phyloP scores from a whole-genome alignment of 2,329 filamentous ascomycete species.

The Pseudodiploospora longispora region DNA sequence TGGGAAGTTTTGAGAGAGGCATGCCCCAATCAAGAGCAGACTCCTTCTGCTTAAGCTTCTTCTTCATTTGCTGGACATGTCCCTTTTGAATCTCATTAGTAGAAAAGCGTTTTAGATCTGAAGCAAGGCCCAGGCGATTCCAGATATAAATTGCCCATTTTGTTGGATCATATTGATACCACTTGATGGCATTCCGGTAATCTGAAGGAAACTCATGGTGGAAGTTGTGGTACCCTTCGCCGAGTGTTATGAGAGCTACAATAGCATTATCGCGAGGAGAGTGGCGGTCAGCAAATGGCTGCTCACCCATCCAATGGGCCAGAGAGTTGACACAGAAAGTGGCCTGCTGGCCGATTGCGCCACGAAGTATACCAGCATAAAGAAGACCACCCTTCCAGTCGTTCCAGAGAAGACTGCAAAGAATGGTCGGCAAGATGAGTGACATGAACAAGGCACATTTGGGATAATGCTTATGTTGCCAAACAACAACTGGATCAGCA shows the following conservation, averaged over 20 bases:
- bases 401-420: constrained; percentile 64
- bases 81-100: constrained; percentile 80
- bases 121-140: constrained; percentile 70
- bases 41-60: constrained; percentile 76
- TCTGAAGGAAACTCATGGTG: constrained; percentile 82
- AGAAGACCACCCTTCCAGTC: constrained; percentile 69
- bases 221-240: constrained; percentile 82
- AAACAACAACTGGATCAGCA: constrained; percentile 68
- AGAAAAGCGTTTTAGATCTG: constrained; percentile 75
- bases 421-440: constrained; percentile 58
- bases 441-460: constrained; percentile 63
- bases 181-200: constrained; percentile 76
- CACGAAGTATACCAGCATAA: constrained; percentile 68
- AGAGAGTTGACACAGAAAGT: constrained; percentile 82
- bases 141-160: constrained; percentile 64
- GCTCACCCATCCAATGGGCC: constrained; percentile 76
- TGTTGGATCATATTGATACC: constrained; percentile 77
- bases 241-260: constrained; percentile 69
- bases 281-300: constrained; percentile 79
- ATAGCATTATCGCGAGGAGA: constrained; percentile 72
- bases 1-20: constrained; percentile 67
- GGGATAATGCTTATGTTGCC: constrained; percentile 68
- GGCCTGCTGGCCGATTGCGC: constrained; percentile 75
- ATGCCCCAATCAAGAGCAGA: constrained; percentile 68
- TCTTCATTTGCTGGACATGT: constrained; percentile 69